phyloP scores from a whole-genome alignment of 257 asterid species.

The Linderniella brevidens region DNA sequence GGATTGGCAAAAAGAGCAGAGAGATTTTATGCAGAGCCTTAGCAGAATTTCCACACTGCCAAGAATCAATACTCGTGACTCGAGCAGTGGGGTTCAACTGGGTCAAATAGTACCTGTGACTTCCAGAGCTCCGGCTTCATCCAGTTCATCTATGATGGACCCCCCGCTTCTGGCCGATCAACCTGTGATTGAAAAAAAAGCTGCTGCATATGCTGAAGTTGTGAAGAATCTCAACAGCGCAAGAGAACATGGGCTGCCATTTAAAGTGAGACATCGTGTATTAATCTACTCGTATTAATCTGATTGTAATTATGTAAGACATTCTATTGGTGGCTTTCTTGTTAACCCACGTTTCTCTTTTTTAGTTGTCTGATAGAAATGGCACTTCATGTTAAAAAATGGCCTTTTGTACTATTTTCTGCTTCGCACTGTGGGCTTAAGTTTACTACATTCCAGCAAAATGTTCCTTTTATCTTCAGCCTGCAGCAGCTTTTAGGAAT shows the following conservation, averaged over 20 bases:
- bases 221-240: slow-evolving; percentile 78
- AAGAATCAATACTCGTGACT: slow-evolving; percentile 39
- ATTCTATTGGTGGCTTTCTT: too few species aligned
- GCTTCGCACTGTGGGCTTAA: too few species aligned
- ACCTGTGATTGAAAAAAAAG: slow-evolving; percentile 59
- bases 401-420: not conserved
- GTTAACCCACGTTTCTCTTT: too few species aligned
- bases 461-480: slow-evolving; percentile 38
- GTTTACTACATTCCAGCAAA: too few species aligned
- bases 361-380: too few species aligned
- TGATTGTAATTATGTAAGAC: not conserved
- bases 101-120: slow-evolving; percentile 51
- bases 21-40: slow-evolving; percentile 82
- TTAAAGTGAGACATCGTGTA: slow-evolving; percentile 43
- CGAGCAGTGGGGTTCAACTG: slow-evolving; percentile 30
- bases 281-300: not conserved
- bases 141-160: slow-evolving; percentile 41
- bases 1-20: slow-evolving; percentile 88
- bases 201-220: slow-evolving; percentile 66
- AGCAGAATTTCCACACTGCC: slow-evolving; percentile 78
- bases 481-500: slow-evolving; percentile 72
- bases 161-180: slow-evolving; percentile 39
- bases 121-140: slow-evolving; percentile 47
- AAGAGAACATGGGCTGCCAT: slow-evolving; percentile 57
- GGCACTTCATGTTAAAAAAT: too few species aligned